Evolutionary conservation across 2,329 filamentous ascomycete species (phyloP), one percentile per base, ranked within the genome.

Genomic region (Venturia pyrina): DNA sequence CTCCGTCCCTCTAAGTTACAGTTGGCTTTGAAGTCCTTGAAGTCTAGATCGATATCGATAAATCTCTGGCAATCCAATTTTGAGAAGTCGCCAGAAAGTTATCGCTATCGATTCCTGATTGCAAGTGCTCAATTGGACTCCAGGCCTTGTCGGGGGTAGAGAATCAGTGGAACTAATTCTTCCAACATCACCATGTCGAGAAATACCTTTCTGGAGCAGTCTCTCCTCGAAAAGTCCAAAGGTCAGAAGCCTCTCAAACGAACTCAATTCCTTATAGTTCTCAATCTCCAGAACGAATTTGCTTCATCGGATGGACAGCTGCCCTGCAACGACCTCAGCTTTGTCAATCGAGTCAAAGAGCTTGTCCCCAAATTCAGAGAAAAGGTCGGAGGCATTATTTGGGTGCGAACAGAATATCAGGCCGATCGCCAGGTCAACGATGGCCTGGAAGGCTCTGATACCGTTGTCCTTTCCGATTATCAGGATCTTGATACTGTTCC

Each of bases 211-310:
- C 24, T 34, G 15, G 53, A 59, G 53, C 53, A 34, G 17, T n/a
- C 15, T 15, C 19, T 59, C 32, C 15, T 59, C 32, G 32, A 37
- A 59, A 59, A 59, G 17, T 34, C 53, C 17, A 59, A 59, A 28
- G 48, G 48, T 53, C 28, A 59, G 37, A 37, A n/a, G 1, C 53
- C 53, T 37, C 53, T 34, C 17, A 37, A 37, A 19, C 48, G 48
- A 28, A 21, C 21, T 5, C 85, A 86, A 77, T 93, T 91, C 0
- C 81, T 99, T 56, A 80, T 98, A 24, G 79, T 96, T 21, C 82
- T 97, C 69, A 93, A 96, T 72, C 85, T 96, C 44, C 95, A 98
- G 73, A 91, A 96, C 71, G 93, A 97, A 75, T 96, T 98, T 72
- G 78, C 96, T 66, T 82, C 85, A 7, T 78, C 84, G 1, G 82